phyloP scores from a whole-genome alignment of 441 rosid genomes.

The Capsella rubella region DNA sequence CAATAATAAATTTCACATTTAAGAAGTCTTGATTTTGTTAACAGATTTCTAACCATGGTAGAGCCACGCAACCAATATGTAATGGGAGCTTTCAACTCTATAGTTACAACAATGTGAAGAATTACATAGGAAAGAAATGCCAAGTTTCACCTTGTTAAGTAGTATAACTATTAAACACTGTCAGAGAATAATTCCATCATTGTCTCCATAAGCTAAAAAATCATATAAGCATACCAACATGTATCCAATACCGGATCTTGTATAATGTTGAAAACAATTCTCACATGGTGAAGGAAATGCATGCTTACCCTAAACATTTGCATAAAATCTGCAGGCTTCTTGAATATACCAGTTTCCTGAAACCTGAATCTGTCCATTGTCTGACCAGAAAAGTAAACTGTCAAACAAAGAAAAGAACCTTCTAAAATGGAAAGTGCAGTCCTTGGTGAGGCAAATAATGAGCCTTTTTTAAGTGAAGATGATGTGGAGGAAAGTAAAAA shows the following conservation, averaged over 20 bases:
- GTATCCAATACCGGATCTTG: constrained; percentile 5
- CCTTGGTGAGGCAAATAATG: constrained; percentile 13
- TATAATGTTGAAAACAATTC: background rate
- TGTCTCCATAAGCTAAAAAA: constrained; percentile 10
- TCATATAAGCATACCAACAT: background rate
- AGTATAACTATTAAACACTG: background rate
- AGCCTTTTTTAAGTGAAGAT: constrained; percentile 2
- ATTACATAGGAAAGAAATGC: constrained; percentile 5
- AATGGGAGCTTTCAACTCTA: constrained; percentile 20
- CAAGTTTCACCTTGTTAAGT: background rate
- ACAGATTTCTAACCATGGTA: constrained; percentile 4
- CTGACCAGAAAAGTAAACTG: constrained; percentile 52
- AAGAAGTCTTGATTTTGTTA: constrained; percentile 7
- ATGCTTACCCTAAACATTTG: constrained; percentile 90
- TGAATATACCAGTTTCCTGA: constrained; percentile 84
- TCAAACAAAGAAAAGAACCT: constrained; percentile 30
- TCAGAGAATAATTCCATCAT: constrained; percentile 7
- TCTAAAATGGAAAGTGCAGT: constrained; percentile 20
- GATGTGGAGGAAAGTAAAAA: constrained; percentile 1
- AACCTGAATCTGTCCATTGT: constrained; percentile 97
- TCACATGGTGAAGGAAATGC: constrained; percentile 21
- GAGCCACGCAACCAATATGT: constrained; percentile 4
- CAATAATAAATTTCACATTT: background rate
- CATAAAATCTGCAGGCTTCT: constrained; percentile 91
- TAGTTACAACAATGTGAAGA: constrained; percentile 10